Base-by-base conservation (phyloP, 148 eudicot species). In the Rhododendron mucronatum region DNA sequence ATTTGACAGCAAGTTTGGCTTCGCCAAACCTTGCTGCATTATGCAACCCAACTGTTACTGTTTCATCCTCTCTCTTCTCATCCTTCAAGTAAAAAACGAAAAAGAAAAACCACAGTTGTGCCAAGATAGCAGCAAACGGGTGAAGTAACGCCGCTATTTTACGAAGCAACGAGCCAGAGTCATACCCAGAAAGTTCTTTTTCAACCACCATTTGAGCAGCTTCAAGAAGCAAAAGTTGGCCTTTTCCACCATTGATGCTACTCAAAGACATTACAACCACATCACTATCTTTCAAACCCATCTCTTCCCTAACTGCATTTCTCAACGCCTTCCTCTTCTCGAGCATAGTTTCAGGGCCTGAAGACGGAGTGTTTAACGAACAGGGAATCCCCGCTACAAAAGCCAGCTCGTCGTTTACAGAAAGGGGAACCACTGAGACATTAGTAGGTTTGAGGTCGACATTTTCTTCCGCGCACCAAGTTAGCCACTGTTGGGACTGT, bases 331-430 rank as follows among this genome's bases (percentile, higher is more conserved):
- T 90, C 83, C 90, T 90, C 83, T 93, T 97, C 88, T 93, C 93
- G 53, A 93, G 91, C 99, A 97, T 97, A 83, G 88, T 89, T 81
- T 95, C 95, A 30, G 95, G 92, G 83, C 91, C 90, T 47, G 90
- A 92, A 84, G 65, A 85, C 67, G 99, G 99, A 83, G 98, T 95
- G 82, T 94, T 95, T 14, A 97, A 90, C 10, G 99, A 94, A 80
- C 92, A 93, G 26, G 94, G 15, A 82, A 97, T 91, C 82, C 98
- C 99, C 15, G 98, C 98, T 83, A 90, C 96, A 90, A 97, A 97
- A 73, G 99, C 98, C 87, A 97, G 90, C 85, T 95, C 99, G 85
- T 97, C 98, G 81, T 93, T 95, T 85, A 97, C 96, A 67, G 99
- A 97, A 77, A 97, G 98, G 74, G 99, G 98, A 84, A 97, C 90